phyloP scores from a whole-genome alignment of 495 filamentous ascomycete species.

The Lasiosphaeriaceae sp. region DNA sequence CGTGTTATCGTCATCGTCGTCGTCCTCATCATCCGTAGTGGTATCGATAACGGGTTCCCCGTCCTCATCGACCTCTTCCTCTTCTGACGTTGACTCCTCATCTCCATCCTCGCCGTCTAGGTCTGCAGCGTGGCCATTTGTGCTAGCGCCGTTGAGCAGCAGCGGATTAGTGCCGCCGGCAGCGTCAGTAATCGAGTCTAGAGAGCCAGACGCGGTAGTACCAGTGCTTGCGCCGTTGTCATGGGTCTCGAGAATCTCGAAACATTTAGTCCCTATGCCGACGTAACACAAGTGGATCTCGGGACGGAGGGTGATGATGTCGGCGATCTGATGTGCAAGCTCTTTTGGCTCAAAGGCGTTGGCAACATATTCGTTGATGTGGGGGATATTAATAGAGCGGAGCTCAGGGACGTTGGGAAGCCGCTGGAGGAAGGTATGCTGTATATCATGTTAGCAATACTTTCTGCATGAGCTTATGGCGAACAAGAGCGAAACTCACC shows the following conservation, averaged over 20 bases:
- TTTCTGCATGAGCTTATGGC: not conserved
- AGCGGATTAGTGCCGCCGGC: slow-evolving; percentile 36
- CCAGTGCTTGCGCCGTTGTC: slow-evolving; percentile 30
- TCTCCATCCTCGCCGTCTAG: slow-evolving; percentile 45
- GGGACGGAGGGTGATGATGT: slow-evolving; percentile 81
- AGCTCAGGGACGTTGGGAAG: slow-evolving; percentile 74
- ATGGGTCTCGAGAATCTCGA: slow-evolving; percentile 75
- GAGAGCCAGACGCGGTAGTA: slow-evolving; percentile 28
- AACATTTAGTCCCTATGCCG: slow-evolving; percentile 79
- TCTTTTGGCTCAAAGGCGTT: slow-evolving; percentile 59
- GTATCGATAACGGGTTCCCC: too few relatives aligned
- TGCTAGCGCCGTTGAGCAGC: slow-evolving; percentile 33
- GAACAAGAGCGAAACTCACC: slow-evolving; percentile 50
- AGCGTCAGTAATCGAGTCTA: slow-evolving; percentile 42
- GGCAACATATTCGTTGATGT: slow-evolving; percentile 62
- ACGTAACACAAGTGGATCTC: slow-evolving; percentile 82
- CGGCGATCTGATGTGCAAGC: slow-evolving; percentile 76
- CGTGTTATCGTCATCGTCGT: slow-evolving; percentile 41
- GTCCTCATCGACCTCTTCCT: slow-evolving; percentile 7
- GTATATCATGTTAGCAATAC: slow-evolving; percentile 18
- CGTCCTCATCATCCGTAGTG: slow-evolving; percentile 20
- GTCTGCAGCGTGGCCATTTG: slow-evolving; percentile 24
- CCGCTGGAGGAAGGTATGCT: slow-evolving; percentile 87
- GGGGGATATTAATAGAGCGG: slow-evolving; percentile 72
- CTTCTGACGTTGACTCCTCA: slow-evolving; percentile 8